phyloP scores from a whole-genome alignment of 441 rosid genomes.

The Flueggea neowawraea region DNA sequence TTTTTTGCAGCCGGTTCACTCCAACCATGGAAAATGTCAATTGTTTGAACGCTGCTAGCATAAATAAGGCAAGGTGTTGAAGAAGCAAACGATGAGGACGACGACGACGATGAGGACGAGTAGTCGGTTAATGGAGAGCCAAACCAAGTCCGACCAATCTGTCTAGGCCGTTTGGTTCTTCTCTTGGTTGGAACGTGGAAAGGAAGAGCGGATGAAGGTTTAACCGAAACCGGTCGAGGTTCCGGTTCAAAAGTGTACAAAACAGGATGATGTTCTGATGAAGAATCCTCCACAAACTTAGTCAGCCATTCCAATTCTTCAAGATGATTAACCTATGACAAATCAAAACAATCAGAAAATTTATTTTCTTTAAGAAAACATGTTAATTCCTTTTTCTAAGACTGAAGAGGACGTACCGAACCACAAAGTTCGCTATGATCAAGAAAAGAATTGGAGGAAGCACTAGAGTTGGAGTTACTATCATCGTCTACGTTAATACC shows the following conservation, averaged over 20 bases:
- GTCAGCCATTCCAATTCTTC: constrained; percentile 89
- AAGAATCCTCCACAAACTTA: constrained; percentile 79
- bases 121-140: constrained; percentile 37
- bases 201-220: constrained; percentile 28
- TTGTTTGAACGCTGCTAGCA: constrained; percentile 19
- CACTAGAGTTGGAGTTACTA: constrained; percentile 25
- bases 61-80: constrained; percentile 12
- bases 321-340: constrained; percentile 52
- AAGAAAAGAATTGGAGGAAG: constrained; percentile 35
- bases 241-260: constrained; percentile 30
- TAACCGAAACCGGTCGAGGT: constrained; percentile 7
- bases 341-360: background rate
- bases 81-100: constrained; percentile 22
- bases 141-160: constrained; percentile 48
- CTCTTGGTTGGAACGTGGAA: constrained; percentile 66
- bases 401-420: constrained; percentile 42
- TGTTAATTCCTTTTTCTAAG: background rate
- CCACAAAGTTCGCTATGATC: constrained; percentile 43
- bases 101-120: constrained; percentile 28
- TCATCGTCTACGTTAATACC: constrained; percentile 30
- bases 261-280: constrained; percentile 39
- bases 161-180: constrained; percentile 73
- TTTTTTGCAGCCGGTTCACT: constrained; percentile 27
- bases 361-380: background rate
- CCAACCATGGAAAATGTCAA: constrained; percentile 15